A percentile compares a stretch with the other conserved stretches of the same genome.
phyloP scores from a whole-genome alignment of 1,284 basidiomycete species.

The Uromyces viciae-fabae region DNA sequence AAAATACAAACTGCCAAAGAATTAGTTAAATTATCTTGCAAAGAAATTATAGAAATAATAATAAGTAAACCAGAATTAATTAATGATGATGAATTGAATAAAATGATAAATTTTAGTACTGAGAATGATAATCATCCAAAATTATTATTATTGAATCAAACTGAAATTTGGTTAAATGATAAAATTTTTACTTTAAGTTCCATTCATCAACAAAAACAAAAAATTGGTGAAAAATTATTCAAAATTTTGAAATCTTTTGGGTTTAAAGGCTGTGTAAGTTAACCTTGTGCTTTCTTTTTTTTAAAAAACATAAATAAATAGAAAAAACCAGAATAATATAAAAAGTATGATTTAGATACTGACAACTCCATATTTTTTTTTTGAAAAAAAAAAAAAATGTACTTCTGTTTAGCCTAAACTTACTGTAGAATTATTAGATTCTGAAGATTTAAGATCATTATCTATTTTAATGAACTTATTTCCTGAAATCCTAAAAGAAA shows the following conservation, averaged over 20 bases:
- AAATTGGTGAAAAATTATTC: slow-evolving; percentile 58
- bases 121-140: too few relatives aligned
- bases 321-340: not conserved
- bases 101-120: too few relatives aligned
- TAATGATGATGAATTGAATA: not conserved
- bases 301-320: too few relatives aligned
- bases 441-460: slow-evolving; percentile 74
- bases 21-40: not conserved
- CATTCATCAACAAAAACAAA: slow-evolving; percentile 45
- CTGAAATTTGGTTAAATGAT: slow-evolving; percentile 6
- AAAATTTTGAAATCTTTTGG: slow-evolving; percentile 73
- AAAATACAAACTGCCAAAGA: too few relatives aligned
- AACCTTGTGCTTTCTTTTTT: too few relatives aligned
- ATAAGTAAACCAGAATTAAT: not conserved
- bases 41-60: slow-evolving; percentile 22
- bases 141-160: too few relatives aligned
- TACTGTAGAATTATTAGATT: slow-evolving; percentile 74
- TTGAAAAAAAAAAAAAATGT: not conserved
- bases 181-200: not conserved
- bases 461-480: slow-evolving; percentile 84
- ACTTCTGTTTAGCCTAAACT: slow-evolving; percentile 70
- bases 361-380: slow-evolving; percentile 36
- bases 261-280: slow-evolving; percentile 70
- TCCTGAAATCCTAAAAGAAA: slow-evolving; percentile 70
- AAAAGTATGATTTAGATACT: not conserved